phyloP scores from a whole-genome alignment of 371 early-diverging fungal species.

The Nematocida parisii region DNA sequence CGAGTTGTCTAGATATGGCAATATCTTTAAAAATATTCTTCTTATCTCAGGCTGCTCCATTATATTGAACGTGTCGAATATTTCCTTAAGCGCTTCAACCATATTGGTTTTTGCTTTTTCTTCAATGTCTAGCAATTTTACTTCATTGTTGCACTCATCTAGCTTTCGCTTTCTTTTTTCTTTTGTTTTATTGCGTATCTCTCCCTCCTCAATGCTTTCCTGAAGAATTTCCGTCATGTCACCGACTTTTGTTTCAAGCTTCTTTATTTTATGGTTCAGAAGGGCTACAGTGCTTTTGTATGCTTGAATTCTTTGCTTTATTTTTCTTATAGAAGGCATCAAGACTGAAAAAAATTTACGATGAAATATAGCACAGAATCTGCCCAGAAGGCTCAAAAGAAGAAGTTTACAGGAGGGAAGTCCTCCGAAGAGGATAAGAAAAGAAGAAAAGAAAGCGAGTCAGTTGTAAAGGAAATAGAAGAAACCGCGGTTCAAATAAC shows the following conservation, averaged over 20 bases:
- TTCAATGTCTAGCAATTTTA: slow-evolving; percentile 6
- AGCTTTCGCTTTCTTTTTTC: slow-evolving; percentile 39
- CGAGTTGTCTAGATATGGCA: slow-evolving; percentile 18
- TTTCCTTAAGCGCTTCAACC: slow-evolving; percentile 18
- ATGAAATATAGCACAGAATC: slow-evolving; percentile 9
- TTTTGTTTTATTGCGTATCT: slow-evolving; percentile 28
- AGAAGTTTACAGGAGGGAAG: background rate
- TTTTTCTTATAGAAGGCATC: slow-evolving; percentile 25
- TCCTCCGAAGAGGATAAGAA: background rate
- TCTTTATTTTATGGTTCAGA: slow-evolving; percentile 36
- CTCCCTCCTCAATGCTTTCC: slow-evolving; percentile 52
- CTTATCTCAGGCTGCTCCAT: background rate
- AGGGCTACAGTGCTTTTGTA: slow-evolving; percentile 37
- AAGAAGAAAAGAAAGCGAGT: background rate
- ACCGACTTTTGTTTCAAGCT: slow-evolving; percentile 7
- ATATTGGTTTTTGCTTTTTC: slow-evolving; percentile 14
- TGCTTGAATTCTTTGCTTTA: slow-evolving; percentile 42
- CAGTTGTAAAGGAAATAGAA: background rate
- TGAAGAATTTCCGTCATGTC: background rate
- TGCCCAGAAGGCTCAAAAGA: slow-evolving; percentile 6
- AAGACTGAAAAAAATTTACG: slow-evolving; percentile 29
- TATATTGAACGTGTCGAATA: slow-evolving; percentile 31
- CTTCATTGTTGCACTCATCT: slow-evolving; percentile 1
- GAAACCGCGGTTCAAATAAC: slow-evolving; percentile 10
- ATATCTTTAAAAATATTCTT: background rate